Evolutionary conservation across 2,329 filamentous ascomycete species (phyloP).

Genomic region (Arthrobotrys conoides): DNA sequence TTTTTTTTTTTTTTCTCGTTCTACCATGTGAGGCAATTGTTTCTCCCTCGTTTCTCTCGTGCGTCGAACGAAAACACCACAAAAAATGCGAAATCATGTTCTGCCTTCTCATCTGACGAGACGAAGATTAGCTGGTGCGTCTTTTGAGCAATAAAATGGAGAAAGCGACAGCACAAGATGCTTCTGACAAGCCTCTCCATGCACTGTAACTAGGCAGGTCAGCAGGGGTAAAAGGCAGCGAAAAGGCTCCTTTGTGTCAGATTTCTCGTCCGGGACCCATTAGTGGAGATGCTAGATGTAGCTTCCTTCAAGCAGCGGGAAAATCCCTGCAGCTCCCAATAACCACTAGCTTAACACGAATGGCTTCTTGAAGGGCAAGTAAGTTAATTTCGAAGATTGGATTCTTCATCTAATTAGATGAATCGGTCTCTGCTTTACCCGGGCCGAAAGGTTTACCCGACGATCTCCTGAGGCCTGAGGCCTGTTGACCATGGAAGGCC

Average conservation of each 20-base stretch:
- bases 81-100: constrained; percentile 51
- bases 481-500: constrained; percentile 34
- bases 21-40: constrained; percentile 57
- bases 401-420: constrained; percentile 43
- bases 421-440: constrained; percentile 42
- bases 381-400: constrained; percentile 42
- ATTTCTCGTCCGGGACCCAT: constrained; percentile 52
- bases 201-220: constrained; percentile 57
- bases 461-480: constrained; percentile 16
- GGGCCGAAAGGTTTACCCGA: constrained; percentile 58
- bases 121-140: constrained; percentile 33
- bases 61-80: constrained; percentile 11
- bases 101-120: constrained; percentile 36
- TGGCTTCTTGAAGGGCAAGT: constrained; percentile 27
- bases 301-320: constrained; percentile 60
- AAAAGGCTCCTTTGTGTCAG: constrained; percentile 61
- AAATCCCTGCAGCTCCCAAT: constrained; percentile 47
- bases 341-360: constrained; percentile 49
- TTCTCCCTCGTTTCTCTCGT: constrained; percentile 47
- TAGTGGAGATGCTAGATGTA: constrained; percentile 35
- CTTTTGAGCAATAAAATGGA: constrained; percentile 61
- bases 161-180: constrained; percentile 46
- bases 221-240: constrained; percentile 53
- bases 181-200: constrained; percentile 54
- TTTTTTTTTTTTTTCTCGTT: constrained; percentile 10